phyloP scores from a whole-genome alignment of 2,329 filamentous ascomycete genomes.

The Colletotrichum liaoningense region DNA sequence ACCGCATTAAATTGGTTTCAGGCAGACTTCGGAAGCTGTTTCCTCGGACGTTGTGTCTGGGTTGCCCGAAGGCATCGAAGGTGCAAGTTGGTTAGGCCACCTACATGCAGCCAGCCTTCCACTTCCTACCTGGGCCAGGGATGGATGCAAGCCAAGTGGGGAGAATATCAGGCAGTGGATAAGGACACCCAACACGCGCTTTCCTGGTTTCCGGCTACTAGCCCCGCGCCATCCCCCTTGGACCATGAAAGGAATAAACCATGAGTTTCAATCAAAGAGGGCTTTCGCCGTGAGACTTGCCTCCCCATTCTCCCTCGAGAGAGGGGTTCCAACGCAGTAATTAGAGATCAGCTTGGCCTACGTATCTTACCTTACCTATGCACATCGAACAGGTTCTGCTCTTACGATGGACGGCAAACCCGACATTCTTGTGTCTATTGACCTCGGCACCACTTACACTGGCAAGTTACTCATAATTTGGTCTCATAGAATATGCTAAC shows the following conservation, averaged over 20 bases:
- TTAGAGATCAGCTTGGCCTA: background rate
- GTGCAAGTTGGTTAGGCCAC: background rate
- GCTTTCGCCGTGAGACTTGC: background rate
- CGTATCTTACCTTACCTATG: no score
- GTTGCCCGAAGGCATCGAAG: background rate
- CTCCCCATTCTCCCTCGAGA: background rate
- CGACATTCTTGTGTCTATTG: slow-evolving; percentile 53
- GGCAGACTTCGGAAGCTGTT: background rate
- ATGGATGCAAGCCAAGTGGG: no score
- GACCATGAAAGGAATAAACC: background rate
- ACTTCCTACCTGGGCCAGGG: background rate
- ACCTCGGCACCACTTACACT: slow-evolving; percentile 59
- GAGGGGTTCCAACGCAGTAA: background rate
- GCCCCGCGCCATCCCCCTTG: no score
- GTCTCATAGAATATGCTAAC: slow-evolving; percentile 10
- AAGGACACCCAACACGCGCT: background rate
- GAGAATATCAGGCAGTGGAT: background rate
- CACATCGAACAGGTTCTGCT: background rate
- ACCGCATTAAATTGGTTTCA: background rate
- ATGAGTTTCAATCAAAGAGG: background rate
- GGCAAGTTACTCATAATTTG: slow-evolving; percentile 41
- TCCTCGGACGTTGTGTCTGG: background rate
- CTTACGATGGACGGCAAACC: background rate
- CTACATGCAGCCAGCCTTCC: background rate
- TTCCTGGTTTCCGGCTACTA: background rate